Evolutionary conservation across 2,329 filamentous ascomycete genomes (phyloP).

Genomic region (Dactylonectria estremocensis): DNA sequence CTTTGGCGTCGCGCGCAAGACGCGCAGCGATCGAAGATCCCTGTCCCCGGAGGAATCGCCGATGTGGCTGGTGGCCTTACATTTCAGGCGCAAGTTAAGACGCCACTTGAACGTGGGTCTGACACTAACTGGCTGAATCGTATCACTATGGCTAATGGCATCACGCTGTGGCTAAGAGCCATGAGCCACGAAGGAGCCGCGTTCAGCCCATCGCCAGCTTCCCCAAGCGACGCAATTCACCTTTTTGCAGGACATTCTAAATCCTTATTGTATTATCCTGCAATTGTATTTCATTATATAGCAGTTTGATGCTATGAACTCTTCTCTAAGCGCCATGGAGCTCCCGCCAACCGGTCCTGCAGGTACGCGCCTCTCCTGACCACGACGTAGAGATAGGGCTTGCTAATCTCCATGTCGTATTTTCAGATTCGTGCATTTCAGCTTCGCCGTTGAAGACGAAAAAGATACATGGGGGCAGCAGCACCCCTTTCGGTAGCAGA

Average conservation of each 20-base stretch:
- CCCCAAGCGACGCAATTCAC: constrained; percentile 16
- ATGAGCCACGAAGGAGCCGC: constrained; percentile 7
- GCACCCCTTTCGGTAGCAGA: constrained; percentile 35
- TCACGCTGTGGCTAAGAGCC: constrained; percentile 17
- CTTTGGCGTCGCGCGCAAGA: background rate
- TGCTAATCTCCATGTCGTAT: constrained; percentile 16
- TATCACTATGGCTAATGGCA: too few relatives aligned
- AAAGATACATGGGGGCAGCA: constrained; percentile 28
- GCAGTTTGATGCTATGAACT: background rate
- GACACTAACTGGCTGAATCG: background rate
- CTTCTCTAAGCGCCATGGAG: constrained; percentile 15
- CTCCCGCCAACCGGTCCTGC: constrained; percentile 4
- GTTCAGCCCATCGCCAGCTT: constrained; percentile 24
- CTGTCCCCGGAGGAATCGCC: background rate
- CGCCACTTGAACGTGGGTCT: background rate
- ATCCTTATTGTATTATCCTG: constrained; percentile 1
- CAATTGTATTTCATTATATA: background rate
- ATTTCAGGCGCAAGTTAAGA: background rate
- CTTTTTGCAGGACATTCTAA: constrained; percentile 15
- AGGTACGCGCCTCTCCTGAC: constrained; percentile 21
- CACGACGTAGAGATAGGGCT: background rate
- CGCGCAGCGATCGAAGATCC: too few relatives aligned
- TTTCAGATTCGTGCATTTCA: constrained; percentile 45
- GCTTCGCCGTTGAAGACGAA: constrained; percentile 35
- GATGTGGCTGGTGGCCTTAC: background rate